Conservation (phyloP, 2,329 filamentous ascomycete species). For the Colletotrichum noveboracense region DNA sequence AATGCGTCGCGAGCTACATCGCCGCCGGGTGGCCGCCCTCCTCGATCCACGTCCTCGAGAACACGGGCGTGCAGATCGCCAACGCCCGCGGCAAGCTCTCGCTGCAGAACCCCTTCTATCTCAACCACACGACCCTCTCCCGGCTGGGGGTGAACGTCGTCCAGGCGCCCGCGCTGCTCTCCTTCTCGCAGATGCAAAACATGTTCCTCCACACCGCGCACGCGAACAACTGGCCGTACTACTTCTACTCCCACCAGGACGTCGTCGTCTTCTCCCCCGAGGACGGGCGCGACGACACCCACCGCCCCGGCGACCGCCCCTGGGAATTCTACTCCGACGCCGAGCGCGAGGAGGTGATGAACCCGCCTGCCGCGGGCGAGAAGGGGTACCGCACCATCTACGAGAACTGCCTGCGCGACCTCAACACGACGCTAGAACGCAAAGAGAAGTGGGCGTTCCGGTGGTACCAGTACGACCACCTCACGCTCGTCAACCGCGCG, state of each 20-base stretch:
- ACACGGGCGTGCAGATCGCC: conserved; percentile 60
- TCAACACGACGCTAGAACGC: conserved; percentile 32
- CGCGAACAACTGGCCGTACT: conserved; percentile 48
- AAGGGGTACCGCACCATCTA: conserved; percentile 47
- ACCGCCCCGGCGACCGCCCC: conserved; percentile 18
- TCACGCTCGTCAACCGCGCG: conserved; percentile 60
- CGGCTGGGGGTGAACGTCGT: conserved; percentile 58
- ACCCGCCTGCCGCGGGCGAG: conserved; percentile 31
- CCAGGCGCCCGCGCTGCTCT: conserved; percentile 55
- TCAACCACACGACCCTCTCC: conserved; percentile 55
- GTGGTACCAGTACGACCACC: conserved; percentile 65
- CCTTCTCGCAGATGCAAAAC: conserved; percentile 62
- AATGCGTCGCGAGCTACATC: conserved; percentile 62
- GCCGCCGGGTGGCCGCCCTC: conserved; percentile 62
- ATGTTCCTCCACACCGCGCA: conserved; percentile 54
- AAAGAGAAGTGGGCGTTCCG: conserved; percentile 52
- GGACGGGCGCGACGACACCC: conserved; percentile 22
- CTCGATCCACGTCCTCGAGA: conserved; percentile 64
- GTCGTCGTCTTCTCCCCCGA: conserved; percentile 49
- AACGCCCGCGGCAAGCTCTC: conserved; percentile 53
- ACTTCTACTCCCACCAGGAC: conserved; percentile 65
- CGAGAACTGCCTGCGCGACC: conserved; percentile 40
- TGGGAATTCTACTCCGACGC: conserved; percentile 24
- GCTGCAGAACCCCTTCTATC: conserved; percentile 61
- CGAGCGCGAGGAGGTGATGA: conserved; percentile 11